Percentiles rank a stretch among this genome's conserved stretches.
phyloP scores from a whole-genome alignment of 1,284 basidiomycete species.

The Ustilago xerochloae region DNA sequence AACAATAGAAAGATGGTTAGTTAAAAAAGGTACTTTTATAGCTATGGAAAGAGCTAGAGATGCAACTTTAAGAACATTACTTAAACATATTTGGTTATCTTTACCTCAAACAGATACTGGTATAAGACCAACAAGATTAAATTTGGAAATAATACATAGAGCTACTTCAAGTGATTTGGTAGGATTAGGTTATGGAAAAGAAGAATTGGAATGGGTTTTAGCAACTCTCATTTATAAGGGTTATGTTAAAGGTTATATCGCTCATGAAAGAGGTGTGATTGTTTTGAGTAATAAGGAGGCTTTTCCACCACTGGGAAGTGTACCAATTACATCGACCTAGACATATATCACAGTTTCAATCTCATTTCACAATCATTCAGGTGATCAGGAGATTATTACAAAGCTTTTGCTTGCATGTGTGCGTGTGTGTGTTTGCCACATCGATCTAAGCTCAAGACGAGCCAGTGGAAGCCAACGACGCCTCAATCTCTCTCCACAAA shows the following conservation, averaged over 20 bases:
- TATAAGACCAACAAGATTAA: constrained; percentile 35
- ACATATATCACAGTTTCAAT: constrained; percentile 61
- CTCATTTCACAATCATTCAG: too few relatives aligned
- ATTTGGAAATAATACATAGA: constrained; percentile 27
- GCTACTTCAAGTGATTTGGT: constrained; percentile 38
- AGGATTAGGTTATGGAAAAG: constrained; percentile 70
- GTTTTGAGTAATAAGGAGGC: constrained; percentile 84
- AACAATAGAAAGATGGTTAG: constrained; percentile 74
- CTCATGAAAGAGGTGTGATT: constrained; percentile 91
- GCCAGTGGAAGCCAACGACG: constrained; percentile 3
- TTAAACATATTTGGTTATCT: constrained; percentile 82
- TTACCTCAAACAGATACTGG: neutral
- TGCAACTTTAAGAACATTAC: constrained; percentile 83
- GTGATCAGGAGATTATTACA: too few relatives aligned
- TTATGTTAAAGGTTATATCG: constrained; percentile 93
- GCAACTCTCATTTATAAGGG: constrained; percentile 90
- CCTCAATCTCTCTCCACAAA: constrained; percentile 42
- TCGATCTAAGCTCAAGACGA: too few relatives aligned
- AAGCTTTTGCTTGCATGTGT: too few relatives aligned
- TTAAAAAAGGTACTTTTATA: constrained; percentile 85
- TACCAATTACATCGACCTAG: constrained; percentile 16
- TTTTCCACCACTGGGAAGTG: constrained; percentile 74
- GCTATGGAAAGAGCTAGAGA: constrained; percentile 88
- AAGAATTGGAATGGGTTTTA: constrained; percentile 92
- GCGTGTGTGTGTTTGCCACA: too few relatives aligned